These are phyloP conservation scores for Fusarium goolgardi DNA, from an alignment of 2,329 filamentous ascomycete genomes.

Conservation along the genomic window DNA sequence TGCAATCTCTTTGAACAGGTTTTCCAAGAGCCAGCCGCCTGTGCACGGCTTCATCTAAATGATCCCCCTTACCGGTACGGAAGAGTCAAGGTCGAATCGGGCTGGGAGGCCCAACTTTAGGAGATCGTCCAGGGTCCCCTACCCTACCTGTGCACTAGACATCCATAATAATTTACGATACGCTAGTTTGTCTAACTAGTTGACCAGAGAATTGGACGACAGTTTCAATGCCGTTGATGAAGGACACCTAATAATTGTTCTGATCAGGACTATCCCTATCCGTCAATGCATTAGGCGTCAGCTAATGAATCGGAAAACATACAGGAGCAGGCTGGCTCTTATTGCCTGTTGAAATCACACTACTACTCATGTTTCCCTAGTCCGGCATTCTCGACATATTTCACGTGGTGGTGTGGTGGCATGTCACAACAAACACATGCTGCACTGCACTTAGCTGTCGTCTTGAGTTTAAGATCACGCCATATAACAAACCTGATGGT, in stretches of 20 bases:
- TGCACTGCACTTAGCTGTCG: neutral
- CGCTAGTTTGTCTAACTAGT: conserved; percentile 23
- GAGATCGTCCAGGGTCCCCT: conserved; percentile 37
- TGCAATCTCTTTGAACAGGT: conserved; percentile 18
- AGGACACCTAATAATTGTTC: conserved; percentile 5
- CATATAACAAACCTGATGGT: neutral
- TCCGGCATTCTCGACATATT: neutral
- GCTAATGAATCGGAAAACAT: neutral
- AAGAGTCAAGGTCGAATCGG: conserved; percentile 27
- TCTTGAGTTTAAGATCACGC: neutral
- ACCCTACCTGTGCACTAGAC: conserved; percentile 36
- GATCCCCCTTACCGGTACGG: conserved; percentile 4
- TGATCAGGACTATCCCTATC: conserved; percentile 6
- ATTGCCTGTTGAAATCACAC: neutral
- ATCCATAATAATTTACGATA: conserved; percentile 25
- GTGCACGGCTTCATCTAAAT: conserved; percentile 22
- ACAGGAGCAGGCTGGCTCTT: neutral
- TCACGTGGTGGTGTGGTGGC: neutral
- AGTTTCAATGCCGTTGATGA: conserved; percentile 9
- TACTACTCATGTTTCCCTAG: no score
- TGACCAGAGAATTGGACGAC: conserved; percentile 33
- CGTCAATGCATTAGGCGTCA: neutral
- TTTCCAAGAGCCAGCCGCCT: conserved; percentile 5
- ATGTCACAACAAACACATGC: neutral
- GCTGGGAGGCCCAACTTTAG: conserved; percentile 30